Base-by-base conservation (phyloP, 1,284 basidiomycete genomes). In the Leccinum fuscescens region DNA sequence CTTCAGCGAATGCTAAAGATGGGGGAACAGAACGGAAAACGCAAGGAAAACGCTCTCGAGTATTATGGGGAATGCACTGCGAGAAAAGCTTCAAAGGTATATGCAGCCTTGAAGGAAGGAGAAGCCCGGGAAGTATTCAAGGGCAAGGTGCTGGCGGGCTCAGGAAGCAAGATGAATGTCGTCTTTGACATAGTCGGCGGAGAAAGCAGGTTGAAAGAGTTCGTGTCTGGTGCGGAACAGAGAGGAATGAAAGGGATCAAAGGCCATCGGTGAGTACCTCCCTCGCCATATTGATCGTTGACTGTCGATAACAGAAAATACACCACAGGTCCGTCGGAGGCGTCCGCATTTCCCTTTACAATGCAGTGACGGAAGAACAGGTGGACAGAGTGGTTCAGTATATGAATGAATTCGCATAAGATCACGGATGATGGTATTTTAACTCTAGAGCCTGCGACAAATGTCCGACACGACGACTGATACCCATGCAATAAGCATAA, bases 111-210 rank as follows among this genome's bases (percentile, higher is more conserved):
- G 61, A 82, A 85, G 67, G 80, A 85, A 66, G 92, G 92, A 3
- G 88, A 90, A 73, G 79, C 77, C 60, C 82, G 81, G 70, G 92
- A 91, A 0, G 74, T 90, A 53, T 82, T 92, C 66, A 82, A 77
- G 65, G 73, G 81, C 46, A 89, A 89, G 69, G 93, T 94, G 12
- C 79, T 83, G 67, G 81, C 85, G 65, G 86, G 84, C 3, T 86
- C 89, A 49, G 83, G 88, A 56, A 95, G 92, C 76, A 91, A 92
- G 86, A 97, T 97, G 94, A 98, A 98, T 72, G 82, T 93, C 12
- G 90, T 93, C 0, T 98, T 96, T 76, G 85, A 86, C 60, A 79
- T 94, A 29, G 69, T 85, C 14, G 89, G 86, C 0, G 89, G 86
- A 1, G 86, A 85, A 51, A 89, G 82, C 4, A 81, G 80, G 29